Conservation (phyloP, 768 basidiomycete genomes). For the Mycena galericulata region DNA sequence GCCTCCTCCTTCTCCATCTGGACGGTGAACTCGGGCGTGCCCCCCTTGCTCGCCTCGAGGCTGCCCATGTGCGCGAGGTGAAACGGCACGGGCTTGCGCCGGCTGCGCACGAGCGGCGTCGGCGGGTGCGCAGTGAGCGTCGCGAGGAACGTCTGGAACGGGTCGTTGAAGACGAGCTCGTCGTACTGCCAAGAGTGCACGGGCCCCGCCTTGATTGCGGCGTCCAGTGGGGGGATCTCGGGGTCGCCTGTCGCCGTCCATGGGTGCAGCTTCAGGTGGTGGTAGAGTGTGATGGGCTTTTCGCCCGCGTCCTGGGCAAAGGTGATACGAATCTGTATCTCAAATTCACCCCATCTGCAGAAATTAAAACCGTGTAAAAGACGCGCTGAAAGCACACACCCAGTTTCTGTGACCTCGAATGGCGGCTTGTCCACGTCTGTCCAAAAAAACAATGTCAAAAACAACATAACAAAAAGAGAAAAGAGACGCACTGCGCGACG, state of each 20-base stretch:
- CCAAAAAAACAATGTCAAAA: background rate
- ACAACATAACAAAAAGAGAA: background rate
- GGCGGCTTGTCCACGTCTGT: slow-evolving; percentile 93
- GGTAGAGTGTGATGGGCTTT: slow-evolving; percentile 88
- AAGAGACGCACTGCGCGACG: slow-evolving; percentile 81
- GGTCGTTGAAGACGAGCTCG: slow-evolving; percentile 96
- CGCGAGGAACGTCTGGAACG: slow-evolving; percentile 87
- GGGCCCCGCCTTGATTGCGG: slow-evolving; percentile 75
- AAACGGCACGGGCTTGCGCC: slow-evolving; percentile 75
- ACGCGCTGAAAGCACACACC: slow-evolving; percentile 56
- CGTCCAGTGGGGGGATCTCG: slow-evolving; percentile 75
- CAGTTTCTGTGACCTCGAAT: slow-evolving; percentile 96
- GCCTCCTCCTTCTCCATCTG: slow-evolving; percentile 91
- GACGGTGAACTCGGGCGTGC: slow-evolving; percentile 85
- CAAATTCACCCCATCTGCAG: slow-evolving; percentile 96
- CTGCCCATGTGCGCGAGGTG: slow-evolving; percentile 74
- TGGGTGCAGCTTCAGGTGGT: slow-evolving; percentile 96
- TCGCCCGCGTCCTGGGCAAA: slow-evolving; percentile 93
- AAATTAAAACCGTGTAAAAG: background rate
- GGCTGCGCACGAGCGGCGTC: slow-evolving; percentile 77
- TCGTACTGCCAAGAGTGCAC: slow-evolving; percentile 99
- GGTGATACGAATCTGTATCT: slow-evolving; percentile 91
- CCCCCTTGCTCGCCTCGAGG: slow-evolving; percentile 73
- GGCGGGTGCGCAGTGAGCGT: slow-evolving; percentile 86
- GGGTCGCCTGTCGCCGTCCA: slow-evolving; percentile 78